Base-by-base conservation (phyloP, 139 green algal species). In the Eudorina sp. region DNA sequence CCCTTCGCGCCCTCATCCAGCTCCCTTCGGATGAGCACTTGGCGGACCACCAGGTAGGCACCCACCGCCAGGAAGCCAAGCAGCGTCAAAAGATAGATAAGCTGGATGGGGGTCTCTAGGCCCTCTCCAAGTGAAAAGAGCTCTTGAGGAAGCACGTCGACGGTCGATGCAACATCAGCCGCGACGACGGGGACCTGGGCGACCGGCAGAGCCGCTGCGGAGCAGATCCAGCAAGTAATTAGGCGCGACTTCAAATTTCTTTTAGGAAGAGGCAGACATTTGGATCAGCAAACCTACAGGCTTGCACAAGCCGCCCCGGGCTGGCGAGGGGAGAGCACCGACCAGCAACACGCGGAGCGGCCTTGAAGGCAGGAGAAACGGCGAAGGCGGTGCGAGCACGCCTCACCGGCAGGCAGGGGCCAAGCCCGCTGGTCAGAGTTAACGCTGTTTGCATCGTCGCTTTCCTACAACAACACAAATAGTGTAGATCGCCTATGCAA, bases 1-100 rank as follows among this genome's bases (percentile, higher is more conserved):
- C 95, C 93, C 90, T 99, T 99, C 27, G 97, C 96, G 29, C 96
- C 93, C 88, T 99, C 97, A 62, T 99, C 98, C 48, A 99, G 93
- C 92, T 99, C 97, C 21, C 97, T 89, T 21, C 97, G 91, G 58
- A 99, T 95, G 7, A 99, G 89, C 60, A 99, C 97, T 84, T 99
- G 97, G 23, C 97, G 93, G 80, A 99, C 98, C 11, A 99, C 96
- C 55, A 99, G 92, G 92, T 96, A 99, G 0, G 95, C 96, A 4
- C 95, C 97, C 31, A 94, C 94, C 5, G 95, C 94, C 64, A 99
- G 90, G 78, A 99, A 96, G 23, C 93, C 94, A 43, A 99, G 92
- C 69, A 99, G 92, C 7, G 94, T 91, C 21, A 95, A 36, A 53
- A 99, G 92, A 90, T 99, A 99, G 25, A 97, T 90, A 3, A 97